Conservation (phyloP, 768 basidiomycete genomes). For the Pisolithus marmoratus region DNA sequence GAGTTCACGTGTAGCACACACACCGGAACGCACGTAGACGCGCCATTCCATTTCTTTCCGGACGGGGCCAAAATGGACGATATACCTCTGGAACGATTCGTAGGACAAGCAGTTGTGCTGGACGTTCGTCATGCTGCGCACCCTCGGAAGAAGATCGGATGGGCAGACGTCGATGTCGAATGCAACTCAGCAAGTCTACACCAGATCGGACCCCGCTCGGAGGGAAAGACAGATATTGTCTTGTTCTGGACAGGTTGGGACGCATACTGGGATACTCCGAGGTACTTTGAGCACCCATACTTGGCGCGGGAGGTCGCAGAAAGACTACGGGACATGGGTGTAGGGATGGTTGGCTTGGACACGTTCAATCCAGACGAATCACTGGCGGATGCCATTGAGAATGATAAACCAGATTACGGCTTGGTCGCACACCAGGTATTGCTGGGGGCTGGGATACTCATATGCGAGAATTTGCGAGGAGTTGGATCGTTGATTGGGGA, state of each 20-base stretch:
- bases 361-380: conserved; percentile 66
- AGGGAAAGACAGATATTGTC: conserved; percentile 34
- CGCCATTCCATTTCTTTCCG: conserved; percentile 65
- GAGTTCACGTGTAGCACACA: conserved; percentile 57
- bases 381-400: conserved; percentile 7
- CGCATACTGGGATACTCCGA: conserved; percentile 40
- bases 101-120: conserved; percentile 49
- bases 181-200: not conserved
- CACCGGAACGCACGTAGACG: conserved; percentile 77
- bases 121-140: conserved; percentile 43
- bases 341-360: conserved; percentile 63
- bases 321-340: conserved; percentile 41
- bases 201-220: conserved; percentile 19
- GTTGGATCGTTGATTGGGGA: too few relatives aligned
- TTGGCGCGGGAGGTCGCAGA: conserved; percentile 49
- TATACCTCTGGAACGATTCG: conserved; percentile 46
- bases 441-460: too few relatives aligned
- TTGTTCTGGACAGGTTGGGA: conserved; percentile 70
- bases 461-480: too few relatives aligned
- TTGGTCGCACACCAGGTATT: too few relatives aligned
- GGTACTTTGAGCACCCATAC: conserved; percentile 62
- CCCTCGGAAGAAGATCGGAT: conserved; percentile 45
- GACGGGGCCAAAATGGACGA: conserved; percentile 54
- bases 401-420: too few relatives aligned
- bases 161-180: conserved; percentile 32